Conservation (phyloP, 768 basidiomycete species). For the Suillus clintonianus region DNA sequence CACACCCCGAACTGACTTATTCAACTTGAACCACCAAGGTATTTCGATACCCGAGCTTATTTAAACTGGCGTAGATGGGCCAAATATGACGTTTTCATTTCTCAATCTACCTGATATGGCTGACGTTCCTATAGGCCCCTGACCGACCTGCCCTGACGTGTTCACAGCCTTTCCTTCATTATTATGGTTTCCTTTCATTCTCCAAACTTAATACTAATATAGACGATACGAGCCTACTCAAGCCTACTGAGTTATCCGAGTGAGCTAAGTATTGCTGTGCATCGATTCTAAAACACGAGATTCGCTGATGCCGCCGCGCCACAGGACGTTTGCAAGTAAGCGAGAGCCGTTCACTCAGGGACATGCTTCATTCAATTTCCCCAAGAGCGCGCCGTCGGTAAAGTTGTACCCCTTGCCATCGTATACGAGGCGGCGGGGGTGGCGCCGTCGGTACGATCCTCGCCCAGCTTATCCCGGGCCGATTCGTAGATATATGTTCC, state of each 20-base stretch:
- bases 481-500: neutral
- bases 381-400: slow-evolving; percentile 42
- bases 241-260: neutral
- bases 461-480: neutral
- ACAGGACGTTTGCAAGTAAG: slow-evolving; percentile 38
- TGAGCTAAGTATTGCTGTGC: neutral
- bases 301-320: neutral
- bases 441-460: neutral
- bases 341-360: slow-evolving; percentile 48
- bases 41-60: neutral
- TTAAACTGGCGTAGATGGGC: neutral
- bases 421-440: slow-evolving; percentile 28
- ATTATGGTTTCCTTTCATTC: neutral
- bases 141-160: neutral
- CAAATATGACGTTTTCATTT: neutral
- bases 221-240: too few relatives aligned
- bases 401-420: slow-evolving; percentile 35
- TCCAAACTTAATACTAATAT: neutral
- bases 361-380: slow-evolving; percentile 49
- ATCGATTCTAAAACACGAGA: neutral
- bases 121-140: neutral
- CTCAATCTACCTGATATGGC: neutral
- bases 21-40: too few relatives aligned
- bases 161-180: neutral
- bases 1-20: too few relatives aligned